Percentiles rank a stretch among this genome's conserved stretches.
These are phyloP conservation scores for Hortaea sp. DNA, from an alignment of 2,329 filamentous ascomycete genomes.

Conservation along the genomic window DNA sequence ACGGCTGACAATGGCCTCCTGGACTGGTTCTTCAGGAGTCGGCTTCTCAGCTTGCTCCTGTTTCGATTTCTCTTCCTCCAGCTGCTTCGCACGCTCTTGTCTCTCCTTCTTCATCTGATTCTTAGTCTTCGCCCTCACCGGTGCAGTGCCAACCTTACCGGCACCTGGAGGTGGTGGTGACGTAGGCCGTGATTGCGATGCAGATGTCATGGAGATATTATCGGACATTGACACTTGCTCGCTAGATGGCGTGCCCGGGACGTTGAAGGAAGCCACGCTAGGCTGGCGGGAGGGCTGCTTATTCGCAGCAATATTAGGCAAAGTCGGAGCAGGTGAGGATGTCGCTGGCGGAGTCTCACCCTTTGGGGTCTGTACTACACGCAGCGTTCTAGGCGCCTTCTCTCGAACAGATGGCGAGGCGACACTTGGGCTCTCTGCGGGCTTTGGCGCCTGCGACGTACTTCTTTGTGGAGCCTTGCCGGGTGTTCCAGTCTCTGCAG, in stretches of 20 bases:
- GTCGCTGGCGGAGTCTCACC: conserved; percentile 43
- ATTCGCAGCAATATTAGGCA: conserved; percentile 18
- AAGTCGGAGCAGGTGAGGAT: conserved; percentile 27
- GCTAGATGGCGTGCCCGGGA: conserved; percentile 63
- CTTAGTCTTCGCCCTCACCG: conserved; percentile 61
- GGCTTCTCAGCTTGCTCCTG: conserved; percentile 40
- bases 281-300: conserved; percentile 41
- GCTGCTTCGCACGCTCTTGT: conserved; percentile 31
- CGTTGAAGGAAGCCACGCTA: conserved; percentile 48
- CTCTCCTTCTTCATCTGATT: conserved; percentile 66
- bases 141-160: conserved; percentile 54
- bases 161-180: conserved; percentile 52
- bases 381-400: conserved; percentile 53
- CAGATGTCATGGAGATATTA: conserved; percentile 62
- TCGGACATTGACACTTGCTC: conserved; percentile 59
- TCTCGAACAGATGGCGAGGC: conserved; percentile 33
- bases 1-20: conserved; percentile 64
- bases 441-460: conserved; percentile 43
- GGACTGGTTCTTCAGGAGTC: conserved; percentile 40
- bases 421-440: conserved; percentile 43
- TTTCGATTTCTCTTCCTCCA: conserved; percentile 35
- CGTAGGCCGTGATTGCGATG: conserved; percentile 60
- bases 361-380: conserved; percentile 60
- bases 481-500: conserved; percentile 19
- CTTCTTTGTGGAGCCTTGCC: conserved; percentile 13